Evolutionary conservation across 176 grass and related monocot species (phyloP).

Genomic region (Oryza australiensis): DNA sequence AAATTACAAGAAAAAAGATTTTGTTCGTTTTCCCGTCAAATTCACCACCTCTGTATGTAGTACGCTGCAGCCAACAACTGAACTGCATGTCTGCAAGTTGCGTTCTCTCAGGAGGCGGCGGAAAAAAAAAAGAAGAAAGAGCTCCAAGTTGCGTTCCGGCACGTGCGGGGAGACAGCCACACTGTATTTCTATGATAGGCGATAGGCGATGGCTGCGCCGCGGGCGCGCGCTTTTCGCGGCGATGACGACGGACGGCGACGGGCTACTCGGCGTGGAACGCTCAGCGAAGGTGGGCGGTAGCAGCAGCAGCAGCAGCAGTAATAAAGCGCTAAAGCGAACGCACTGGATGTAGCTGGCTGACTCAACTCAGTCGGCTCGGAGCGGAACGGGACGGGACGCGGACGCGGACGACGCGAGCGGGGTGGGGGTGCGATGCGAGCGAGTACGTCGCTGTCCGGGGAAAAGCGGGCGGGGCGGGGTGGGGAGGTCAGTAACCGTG

Average conservation of each 20-base stretch:
- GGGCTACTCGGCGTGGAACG: not conserved
- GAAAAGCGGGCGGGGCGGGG: not conserved
- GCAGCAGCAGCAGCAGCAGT: not conserved
- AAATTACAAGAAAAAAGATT: not conserved
- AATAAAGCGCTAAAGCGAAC: constrained; percentile 33
- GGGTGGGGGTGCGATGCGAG: not conserved
- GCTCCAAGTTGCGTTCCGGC: not conserved
- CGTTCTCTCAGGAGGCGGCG: not conserved
- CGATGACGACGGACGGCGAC: constrained; percentile 30
- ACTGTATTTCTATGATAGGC: not conserved
- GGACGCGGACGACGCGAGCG: no score
- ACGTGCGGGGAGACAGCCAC: constrained; percentile 34
- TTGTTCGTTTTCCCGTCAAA: not conserved
- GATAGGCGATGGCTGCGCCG: not conserved
- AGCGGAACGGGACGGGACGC: not conserved
- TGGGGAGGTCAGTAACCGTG: constrained; percentile 31
- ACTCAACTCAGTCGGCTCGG: not conserved
- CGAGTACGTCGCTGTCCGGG: constrained; percentile 1
- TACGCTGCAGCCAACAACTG: not conserved
- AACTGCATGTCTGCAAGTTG: constrained; percentile 5
- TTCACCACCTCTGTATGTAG: not conserved
- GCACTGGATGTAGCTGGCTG: not conserved
- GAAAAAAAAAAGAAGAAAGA: not conserved
- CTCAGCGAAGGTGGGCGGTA: not conserved
- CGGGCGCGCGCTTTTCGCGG: constrained; percentile 21